These are phyloP conservation scores for Blastobotrys elegans DNA, from an alignment of 1,139 yeast species.

Conservation along the genomic window DNA sequence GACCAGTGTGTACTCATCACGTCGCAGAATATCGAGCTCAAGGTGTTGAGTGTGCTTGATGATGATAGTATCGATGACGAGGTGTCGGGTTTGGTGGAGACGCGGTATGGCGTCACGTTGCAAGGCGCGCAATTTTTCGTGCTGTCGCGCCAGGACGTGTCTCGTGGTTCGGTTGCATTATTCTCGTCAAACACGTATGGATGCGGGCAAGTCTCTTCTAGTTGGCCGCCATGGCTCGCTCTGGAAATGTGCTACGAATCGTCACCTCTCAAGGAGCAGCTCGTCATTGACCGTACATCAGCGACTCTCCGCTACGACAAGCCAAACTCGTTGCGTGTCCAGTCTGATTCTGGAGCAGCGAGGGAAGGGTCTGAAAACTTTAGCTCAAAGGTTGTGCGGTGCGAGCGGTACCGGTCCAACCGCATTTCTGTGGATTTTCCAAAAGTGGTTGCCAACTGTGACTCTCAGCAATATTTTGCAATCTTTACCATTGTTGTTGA, in stretches of 20 bases:
- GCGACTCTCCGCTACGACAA: slow-evolving; percentile 56
- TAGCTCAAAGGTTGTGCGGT: slow-evolving; percentile 28
- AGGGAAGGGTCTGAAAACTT: slow-evolving; percentile 15
- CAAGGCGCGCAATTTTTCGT: slow-evolving; percentile 70
- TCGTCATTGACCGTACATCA: slow-evolving; percentile 60
- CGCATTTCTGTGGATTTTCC: slow-evolving; percentile 60
- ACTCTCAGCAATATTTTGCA: slow-evolving; percentile 67
- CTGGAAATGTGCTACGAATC: slow-evolving; percentile 71
- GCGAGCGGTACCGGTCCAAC: slow-evolving; percentile 38
- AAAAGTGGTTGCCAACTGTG: slow-evolving; percentile 62
- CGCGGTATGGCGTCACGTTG: slow-evolving; percentile 63
- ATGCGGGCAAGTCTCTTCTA: slow-evolving; percentile 31
- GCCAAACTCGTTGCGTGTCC: slow-evolving; percentile 60
- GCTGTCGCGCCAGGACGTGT: slow-evolving; percentile 46
- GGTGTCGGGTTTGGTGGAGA: slow-evolving; percentile 53
- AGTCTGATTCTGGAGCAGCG: slow-evolving; percentile 8
- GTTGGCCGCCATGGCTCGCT: slow-evolving; percentile 82
- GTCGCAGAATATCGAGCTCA: slow-evolving; percentile 66
- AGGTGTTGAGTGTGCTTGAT: slow-evolving; percentile 55
- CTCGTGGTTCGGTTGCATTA: slow-evolving; percentile 40
- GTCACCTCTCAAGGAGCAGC: slow-evolving; percentile 48
- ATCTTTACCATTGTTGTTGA: slow-evolving; percentile 61
- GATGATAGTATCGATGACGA: slow-evolving; percentile 44
- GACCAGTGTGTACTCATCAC: slow-evolving; percentile 64
- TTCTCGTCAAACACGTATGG: slow-evolving; percentile 40